Conservation (phyloP, 129 eudicot genomes). For the Saposhnikovia divaricata region DNA sequence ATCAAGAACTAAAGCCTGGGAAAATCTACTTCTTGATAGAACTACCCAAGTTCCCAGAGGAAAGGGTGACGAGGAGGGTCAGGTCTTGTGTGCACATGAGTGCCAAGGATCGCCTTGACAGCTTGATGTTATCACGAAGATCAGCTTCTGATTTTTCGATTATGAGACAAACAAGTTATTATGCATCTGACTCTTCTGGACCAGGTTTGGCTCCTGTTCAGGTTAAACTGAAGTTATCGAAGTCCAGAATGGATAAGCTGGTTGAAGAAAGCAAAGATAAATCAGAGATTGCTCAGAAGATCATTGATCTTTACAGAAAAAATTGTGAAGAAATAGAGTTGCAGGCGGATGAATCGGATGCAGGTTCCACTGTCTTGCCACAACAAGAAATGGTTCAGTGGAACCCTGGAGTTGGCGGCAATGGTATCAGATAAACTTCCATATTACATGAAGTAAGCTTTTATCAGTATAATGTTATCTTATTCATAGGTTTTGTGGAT, state of each 20-base stretch:
- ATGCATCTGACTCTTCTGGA: conserved; percentile 10
- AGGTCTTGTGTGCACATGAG: conserved; percentile 29
- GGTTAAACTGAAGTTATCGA: conserved; percentile 64
- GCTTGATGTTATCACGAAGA: conserved; percentile 34
- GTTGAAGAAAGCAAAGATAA: conserved; percentile 14
- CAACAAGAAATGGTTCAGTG: not conserved
- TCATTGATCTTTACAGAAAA: conserved; percentile 45
- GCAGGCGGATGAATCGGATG: conserved; percentile 12
- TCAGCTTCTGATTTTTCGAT: conserved; percentile 37
- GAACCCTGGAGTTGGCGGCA: not conserved
- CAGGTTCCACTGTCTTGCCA: not conserved
- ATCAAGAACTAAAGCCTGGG: conserved; percentile 30
- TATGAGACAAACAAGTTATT: conserved; percentile 8
- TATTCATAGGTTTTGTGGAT: no score
- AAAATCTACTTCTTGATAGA: conserved; percentile 61
- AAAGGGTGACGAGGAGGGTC: conserved; percentile 26
- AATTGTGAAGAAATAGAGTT: conserved; percentile 17
- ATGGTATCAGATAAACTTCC: not conserved
- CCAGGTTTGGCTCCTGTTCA: conserved; percentile 28
- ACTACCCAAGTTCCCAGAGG: conserved; percentile 49
- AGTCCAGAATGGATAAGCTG: conserved; percentile 35
- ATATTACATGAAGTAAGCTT: not conserved
- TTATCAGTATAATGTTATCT: not conserved
- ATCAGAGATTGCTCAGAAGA: conserved; percentile 50
- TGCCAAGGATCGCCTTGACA: conserved; percentile 42